These are phyloP conservation scores for Trifolium repens DNA, from an alignment of 306 rosid species.

Conservation along the genomic window DNA sequence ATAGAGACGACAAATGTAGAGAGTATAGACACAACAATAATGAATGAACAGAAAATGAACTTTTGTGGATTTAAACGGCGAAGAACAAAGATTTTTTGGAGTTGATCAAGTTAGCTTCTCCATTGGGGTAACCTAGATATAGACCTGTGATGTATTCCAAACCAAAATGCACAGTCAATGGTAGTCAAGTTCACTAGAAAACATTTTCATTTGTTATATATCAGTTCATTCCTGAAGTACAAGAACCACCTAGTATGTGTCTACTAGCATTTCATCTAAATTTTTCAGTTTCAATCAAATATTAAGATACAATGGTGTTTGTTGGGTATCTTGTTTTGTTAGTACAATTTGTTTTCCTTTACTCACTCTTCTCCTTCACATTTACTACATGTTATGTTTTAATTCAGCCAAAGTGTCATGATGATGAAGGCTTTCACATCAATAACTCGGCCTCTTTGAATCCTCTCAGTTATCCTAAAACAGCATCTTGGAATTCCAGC, in stretches of 20 bases:
- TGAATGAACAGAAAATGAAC: too few species aligned
- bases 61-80: too few species aligned
- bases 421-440: slow-evolving; percentile 26
- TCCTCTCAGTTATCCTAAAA: slow-evolving; percentile 38
- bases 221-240: too few species aligned
- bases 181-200: too few species aligned
- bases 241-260: not conserved
- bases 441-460: not conserved
- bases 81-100: too few species aligned
- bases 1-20: too few species aligned
- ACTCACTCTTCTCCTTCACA: not conserved
- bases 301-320: slow-evolving; percentile 16
- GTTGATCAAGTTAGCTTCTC: not conserved
- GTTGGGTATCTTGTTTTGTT: not conserved
- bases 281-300: too few species aligned
- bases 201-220: too few species aligned
- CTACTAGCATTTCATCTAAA: slow-evolving; percentile 31
- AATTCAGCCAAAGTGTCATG: not conserved
- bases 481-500: slow-evolving; percentile 31
- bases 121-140: too few species aligned
- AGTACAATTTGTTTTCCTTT: not conserved
- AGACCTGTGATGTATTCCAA: too few species aligned
- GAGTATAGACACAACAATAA: too few species aligned
- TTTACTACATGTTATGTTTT: not conserved
- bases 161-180: too few species aligned